Base-by-base conservation (phyloP, 2,329 filamentous ascomycete genomes). In the Metarhizium robertsii region DNA sequence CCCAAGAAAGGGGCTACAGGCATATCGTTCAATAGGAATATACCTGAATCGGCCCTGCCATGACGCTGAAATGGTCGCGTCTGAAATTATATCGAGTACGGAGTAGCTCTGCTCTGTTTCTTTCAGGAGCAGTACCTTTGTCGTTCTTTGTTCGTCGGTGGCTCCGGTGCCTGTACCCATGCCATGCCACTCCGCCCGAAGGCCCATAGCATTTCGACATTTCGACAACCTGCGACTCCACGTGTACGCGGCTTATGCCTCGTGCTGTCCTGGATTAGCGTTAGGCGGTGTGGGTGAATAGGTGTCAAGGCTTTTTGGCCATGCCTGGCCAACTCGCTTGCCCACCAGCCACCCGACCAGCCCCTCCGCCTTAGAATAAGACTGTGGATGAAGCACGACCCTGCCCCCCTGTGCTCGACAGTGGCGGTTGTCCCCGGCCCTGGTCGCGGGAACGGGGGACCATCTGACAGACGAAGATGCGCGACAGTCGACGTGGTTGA, bases 241-340 rank as follows among this genome's bases (percentile, higher is more conserved):
- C 54, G 46, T 56, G 54, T 16, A 30, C n/a, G 20, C 40, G 43
- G 18, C 54, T 25, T 52, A 42, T 48, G 42, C 49, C 53, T 52
- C 53, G 30, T 48, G 42, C 53, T 43, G 46, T 52, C 2, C 34
- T 52, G 43, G n/a, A 50, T 36, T 20, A 25, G 48, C n/a, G 32
- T 11, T 51, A 40, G 46, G 29, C 30, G 42, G 42, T 34, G 18
- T 11, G 14, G 38, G 34, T 36, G 13, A 14, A 11, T 11, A 13
- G 13, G 13, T 16, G 11, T 16, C 25, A 25, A 4, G 14, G 14
- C 13, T 40, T 5, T 14, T 40, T 16, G 34, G 7, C 14, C 5
- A 40, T 11, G 38, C 8, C 38, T 11, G 13, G 5, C 38, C 2
- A 16, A 14, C 38, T 16, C 4, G 13, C 38, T 40, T 11, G 13